These are phyloP conservation scores for Plasmodium gonderi DNA, from an alignment of 169 alveolate species.

Conservation along the genomic window DNA sequence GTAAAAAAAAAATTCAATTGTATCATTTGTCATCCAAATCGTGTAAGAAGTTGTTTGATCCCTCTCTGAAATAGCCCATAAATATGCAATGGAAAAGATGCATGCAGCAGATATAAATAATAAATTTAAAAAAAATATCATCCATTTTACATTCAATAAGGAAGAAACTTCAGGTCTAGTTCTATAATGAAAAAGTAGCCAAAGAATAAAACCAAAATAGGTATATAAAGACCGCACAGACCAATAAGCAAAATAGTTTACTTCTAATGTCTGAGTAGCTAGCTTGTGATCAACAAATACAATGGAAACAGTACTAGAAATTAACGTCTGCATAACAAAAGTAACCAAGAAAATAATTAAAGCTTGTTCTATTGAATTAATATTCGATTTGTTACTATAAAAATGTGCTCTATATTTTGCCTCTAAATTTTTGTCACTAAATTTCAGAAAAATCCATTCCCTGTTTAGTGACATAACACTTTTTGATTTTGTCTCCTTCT, in stretches of 20 bases:
- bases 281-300: conserved; percentile 76
- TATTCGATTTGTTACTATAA: conserved; percentile 87
- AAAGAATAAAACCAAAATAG: conserved; percentile 84
- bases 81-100: conserved; percentile 85
- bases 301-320: conserved; percentile 86
- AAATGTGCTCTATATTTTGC: conserved; percentile 88
- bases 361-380: conserved; percentile 90
- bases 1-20: conserved; percentile 87
- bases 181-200: conserved; percentile 89
- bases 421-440: conserved; percentile 88
- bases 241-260: conserved; percentile 86
- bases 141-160: conserved; percentile 79
- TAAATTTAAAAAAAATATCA: conserved; percentile 84
- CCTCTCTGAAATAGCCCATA: conserved; percentile 82
- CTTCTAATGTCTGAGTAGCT: conserved; percentile 77
- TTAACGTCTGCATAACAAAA: conserved; percentile 88
- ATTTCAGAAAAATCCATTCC: conserved; percentile 85
- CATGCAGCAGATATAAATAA: conserved; percentile 89
- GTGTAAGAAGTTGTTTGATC: conserved; percentile 64
- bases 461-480: conserved; percentile 20
- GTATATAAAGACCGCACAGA: conserved; percentile 89
- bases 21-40: conserved; percentile 87
- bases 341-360: conserved; percentile 88
- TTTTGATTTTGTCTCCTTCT: conserved; percentile 1
- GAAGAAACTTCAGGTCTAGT: conserved; percentile 73